Base-by-base conservation (phyloP, 345 rosid genomes). In the Garcia nutans region DNA sequence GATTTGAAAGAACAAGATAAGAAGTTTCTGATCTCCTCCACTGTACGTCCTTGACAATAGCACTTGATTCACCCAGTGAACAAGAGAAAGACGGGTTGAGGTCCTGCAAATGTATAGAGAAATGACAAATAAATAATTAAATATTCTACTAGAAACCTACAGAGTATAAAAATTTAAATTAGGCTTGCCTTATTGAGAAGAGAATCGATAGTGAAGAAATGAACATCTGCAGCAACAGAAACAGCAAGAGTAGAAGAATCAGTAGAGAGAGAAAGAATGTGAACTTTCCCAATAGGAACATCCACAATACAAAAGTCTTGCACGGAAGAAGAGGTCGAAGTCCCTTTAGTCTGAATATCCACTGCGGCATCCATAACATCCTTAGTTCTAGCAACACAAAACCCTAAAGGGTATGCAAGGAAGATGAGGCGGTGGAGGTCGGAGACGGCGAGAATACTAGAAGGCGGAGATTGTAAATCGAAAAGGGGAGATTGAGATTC, bases 321-420 rank as follows among this genome's bases (percentile, higher is more conserved):
- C 10, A 96, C 61, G 52, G 81, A 87, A 75, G 82, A 74, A 61
- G 67, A 78, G 10, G 50, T 80, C 10, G 67, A 78, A 16, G 55
- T 80, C 11, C 80, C 82, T 12, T 80, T 84, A 74, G 78, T 85
- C 79, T 83, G 75, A 68, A 80, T 84, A 67, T 76, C 84, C 82
- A 78, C 82, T 6, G 96, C 89, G 6, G 92, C 86, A 74, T 89
- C 89, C 68, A 92, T 87, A 44, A 89, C 89, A 79, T 91, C 97
- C 80, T 85, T 85, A 10, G 91, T 90, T 77, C 85, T 90, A 68
- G 88, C 95, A 65, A 88, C 97, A 49, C 79, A 83, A 87, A 96
- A 96, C 87, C 99, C 99, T 95, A 82, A 55, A 37, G 95, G 74
- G 83, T 93, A 89, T 24, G 93, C 98, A 59, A 92, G 76, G 69